Evolutionary conservation across 352 stramenopile species (phyloP), one percentile per base, ranked within the genome.

Genomic region (Globisporangium uncinulatum): DNA sequence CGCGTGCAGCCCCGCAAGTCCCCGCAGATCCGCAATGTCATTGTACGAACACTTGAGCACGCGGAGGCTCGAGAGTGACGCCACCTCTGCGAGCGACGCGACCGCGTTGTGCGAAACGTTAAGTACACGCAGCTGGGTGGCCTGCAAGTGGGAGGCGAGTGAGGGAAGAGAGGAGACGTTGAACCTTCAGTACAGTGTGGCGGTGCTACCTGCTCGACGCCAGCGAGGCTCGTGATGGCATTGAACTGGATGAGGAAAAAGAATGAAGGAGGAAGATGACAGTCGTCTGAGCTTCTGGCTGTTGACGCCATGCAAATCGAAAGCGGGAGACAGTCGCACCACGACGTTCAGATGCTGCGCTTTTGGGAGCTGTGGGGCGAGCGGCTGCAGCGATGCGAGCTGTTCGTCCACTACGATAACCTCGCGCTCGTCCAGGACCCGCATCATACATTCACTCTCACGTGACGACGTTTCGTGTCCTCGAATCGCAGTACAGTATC

Each of bases 41-140:
- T 92, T 92, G 51, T 69, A 59, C 15, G 67, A 83, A 53, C 71
- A 87, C 41, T 85, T 79, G 48, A 92, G 62, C 13, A 78, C 49
- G 3, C 69, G 58, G 29, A 92, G 57, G 2, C 78, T 57, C 3
- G 56, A 51, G 39, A 92, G 51, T 5, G n/a, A 20, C 6, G 70
- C 66, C 20, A 87, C 39, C 24, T 81, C 76, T 2, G 62, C 54
- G 15, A 89, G 54, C 32, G 67, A 84, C 46, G 60, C 62, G 20
- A 92, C 44, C 15, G 47, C 45, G 34, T 92, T 92, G 58, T 88
- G 70, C 17, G 71, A 76, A 13, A 92, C 51, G 55, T 92, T 85
- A 19, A 92, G 68, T 29, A 73, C 70, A 11, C 69, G 70, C 21
- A 92, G 64, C 51, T 70, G 62, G 15, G 42, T 67, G 47, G 70